These are phyloP conservation scores for Xerocomellus dryophilus DNA, from an alignment of 768 basidiomycete species.

Conservation along the genomic window DNA sequence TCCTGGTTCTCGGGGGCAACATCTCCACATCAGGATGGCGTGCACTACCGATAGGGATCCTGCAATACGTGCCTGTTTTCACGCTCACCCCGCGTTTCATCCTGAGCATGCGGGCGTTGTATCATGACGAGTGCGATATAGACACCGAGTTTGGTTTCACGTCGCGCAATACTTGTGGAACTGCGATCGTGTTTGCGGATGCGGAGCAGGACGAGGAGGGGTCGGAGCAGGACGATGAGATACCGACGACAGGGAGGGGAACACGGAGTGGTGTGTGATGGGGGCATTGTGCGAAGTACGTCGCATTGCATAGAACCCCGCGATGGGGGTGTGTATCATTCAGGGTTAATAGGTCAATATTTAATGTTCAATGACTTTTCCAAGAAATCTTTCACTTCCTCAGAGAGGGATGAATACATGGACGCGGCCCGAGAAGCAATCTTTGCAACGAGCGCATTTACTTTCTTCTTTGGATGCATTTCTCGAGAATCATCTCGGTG, in stretches of 20 bases:
- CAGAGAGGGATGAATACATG: too few relatives aligned
- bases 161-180: background rate
- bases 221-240: background rate
- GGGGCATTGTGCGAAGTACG: background rate
- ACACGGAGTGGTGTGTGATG: background rate
- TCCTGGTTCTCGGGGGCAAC: background rate
- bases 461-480: too few relatives aligned
- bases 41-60: background rate
- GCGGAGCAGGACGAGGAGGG: background rate
- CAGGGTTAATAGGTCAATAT: too few relatives aligned
- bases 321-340: too few relatives aligned
- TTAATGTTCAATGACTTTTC: too few relatives aligned
- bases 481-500: too few relatives aligned
- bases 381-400: too few relatives aligned
- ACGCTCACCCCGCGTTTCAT: constrained; percentile 8
- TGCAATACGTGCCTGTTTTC: constrained; percentile 3
- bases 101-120: constrained; percentile 5
- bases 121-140: background rate
- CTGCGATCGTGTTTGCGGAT: background rate
- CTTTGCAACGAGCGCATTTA: too few relatives aligned
- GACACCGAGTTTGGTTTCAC: background rate
- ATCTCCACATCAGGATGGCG: background rate
- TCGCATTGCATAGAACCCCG: too few relatives aligned
- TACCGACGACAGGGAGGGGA: background rate
- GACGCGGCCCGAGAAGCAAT: too few relatives aligned